phyloP scores from a whole-genome alignment of 2,329 filamentous ascomycete species.

The Epichloe baconii region DNA sequence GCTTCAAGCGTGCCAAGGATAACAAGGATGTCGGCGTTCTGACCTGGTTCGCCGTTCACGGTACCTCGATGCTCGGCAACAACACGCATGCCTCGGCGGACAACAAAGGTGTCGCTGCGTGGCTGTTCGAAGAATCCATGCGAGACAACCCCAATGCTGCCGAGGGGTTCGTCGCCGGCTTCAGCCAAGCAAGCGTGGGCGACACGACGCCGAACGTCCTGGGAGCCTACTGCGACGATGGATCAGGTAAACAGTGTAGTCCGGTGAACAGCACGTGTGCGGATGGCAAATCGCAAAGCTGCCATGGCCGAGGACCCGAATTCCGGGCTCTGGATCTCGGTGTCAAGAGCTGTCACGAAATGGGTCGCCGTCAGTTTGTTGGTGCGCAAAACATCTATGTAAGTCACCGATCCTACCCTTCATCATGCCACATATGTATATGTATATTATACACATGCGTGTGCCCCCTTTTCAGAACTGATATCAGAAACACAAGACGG shows the following conservation, averaged over 20 bases:
- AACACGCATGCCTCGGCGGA: slow-evolving; percentile 88
- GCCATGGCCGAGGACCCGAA: slow-evolving; percentile 60
- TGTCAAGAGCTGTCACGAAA: slow-evolving; percentile 61
- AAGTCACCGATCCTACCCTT: slow-evolving; percentile 8
- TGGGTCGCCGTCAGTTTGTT: slow-evolving; percentile 57
- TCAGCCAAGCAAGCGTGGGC: slow-evolving; percentile 82
- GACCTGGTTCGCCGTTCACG: slow-evolving; percentile 87
- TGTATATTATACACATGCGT: too few relatives aligned
- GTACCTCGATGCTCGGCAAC: slow-evolving; percentile 81
- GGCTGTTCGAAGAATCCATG: slow-evolving; percentile 64
- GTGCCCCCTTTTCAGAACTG: too few relatives aligned
- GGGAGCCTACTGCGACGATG: slow-evolving; percentile 83
- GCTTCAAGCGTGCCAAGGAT: slow-evolving; percentile 62
- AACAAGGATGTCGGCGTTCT: slow-evolving; percentile 66
- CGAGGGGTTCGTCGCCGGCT: slow-evolving; percentile 71
- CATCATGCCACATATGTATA: too few relatives aligned
- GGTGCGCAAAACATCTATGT: slow-evolving; percentile 37
- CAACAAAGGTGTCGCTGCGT: slow-evolving; percentile 89
- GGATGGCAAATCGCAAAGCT: slow-evolving; percentile 54
- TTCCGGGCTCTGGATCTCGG: slow-evolving; percentile 58
- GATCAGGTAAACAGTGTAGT: slow-evolving; percentile 55
- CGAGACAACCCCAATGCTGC: slow-evolving; percentile 39
- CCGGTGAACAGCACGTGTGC: slow-evolving; percentile 75
- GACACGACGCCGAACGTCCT: slow-evolving; percentile 83
- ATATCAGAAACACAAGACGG: slow-evolving; percentile 7